Conservation (phyloP, 306 rosid species). For the Sphenostylis stenocarpa region DNA sequence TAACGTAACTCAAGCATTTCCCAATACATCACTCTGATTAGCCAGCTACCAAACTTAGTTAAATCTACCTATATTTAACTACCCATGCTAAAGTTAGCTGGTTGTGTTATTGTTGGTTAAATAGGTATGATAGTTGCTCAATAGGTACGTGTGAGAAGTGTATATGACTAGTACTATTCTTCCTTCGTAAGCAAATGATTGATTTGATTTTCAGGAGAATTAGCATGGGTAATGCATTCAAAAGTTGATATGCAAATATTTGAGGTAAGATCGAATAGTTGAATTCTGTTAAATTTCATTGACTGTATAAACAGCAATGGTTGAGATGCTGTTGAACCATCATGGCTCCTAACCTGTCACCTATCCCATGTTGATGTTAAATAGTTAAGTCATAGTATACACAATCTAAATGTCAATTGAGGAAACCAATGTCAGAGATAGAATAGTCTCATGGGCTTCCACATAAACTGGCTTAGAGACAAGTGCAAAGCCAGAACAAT, state of each 20-base stretch:
- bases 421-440: conserved; percentile 19
- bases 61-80: conserved; percentile 1
- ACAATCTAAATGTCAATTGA: not conserved
- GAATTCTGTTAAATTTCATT: conserved; percentile 4
- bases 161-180: not conserved
- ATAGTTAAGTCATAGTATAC: not conserved
- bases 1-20: not conserved
- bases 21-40: conserved; percentile 17
- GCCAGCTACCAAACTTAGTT: not conserved
- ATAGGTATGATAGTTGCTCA: not conserved
- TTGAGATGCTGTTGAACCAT: not conserved
- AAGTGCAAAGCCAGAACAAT: not conserved
- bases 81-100: conserved; percentile 5
- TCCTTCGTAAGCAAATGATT: not conserved
- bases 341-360: conserved; percentile 4
- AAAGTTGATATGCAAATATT: not conserved
- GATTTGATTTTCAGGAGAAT: conserved; percentile 17
- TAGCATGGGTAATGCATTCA: not conserved
- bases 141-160: not conserved
- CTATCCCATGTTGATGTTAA: not conserved
- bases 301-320: not conserved
- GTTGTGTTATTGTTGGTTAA: not conserved
- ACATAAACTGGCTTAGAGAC: not conserved
- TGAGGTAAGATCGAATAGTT: conserved; percentile 15
- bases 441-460: conserved; percentile 12